Evolutionary conservation across 345 rosid species (phyloP), one percentile per base, ranked within the genome.

Genomic region (Euphorbia peplus): DNA sequence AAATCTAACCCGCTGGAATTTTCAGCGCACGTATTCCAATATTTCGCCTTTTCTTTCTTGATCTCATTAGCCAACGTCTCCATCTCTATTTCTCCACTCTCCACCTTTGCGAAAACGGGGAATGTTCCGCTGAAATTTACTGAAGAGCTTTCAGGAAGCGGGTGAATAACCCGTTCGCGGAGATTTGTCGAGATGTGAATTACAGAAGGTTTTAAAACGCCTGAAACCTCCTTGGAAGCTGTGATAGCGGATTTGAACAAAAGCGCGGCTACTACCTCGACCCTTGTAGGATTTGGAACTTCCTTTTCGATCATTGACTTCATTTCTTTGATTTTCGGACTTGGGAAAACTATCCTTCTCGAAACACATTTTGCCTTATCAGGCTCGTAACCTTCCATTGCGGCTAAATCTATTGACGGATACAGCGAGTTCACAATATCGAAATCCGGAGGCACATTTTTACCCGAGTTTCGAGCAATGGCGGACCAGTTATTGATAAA

Each of bases 201-300:
- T 13, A 22, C 32, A 41, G 66, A 4, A 2, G 32, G 3, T 35
- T 62, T 62, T 24, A 18, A 1, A 9, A n/a, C 41, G 29, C 52
- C 32, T 3, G 66, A 62, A 3, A 15, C 5, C 5, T 8, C n/a
- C 28, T 12, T 62, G 11, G 66, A 5, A 21, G 66, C 66, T 19
- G 48, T 25, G 2, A 62, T 22, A 6, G 66, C 66, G 0, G 52
- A 21, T 62, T 24, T 22, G 9, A 12, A 13, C 14, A 62, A 0
- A 22, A 62, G 1, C 14, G 66, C 66, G 21, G 52, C 42, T 15
- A 62, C 66, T 39, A 62, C 66, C 24, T 62, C 52, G 21, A 62
- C 26, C 22, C 66, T n/a, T 12, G 66, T 62, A 0, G 52, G 66
- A 8, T 62, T 42, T 14, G 19, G 10, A 62, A 62, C 66, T 62